Evolutionary conservation across 2,329 filamentous ascomycete genomes (phyloP).

Genomic region (Penicillium sp.): DNA sequence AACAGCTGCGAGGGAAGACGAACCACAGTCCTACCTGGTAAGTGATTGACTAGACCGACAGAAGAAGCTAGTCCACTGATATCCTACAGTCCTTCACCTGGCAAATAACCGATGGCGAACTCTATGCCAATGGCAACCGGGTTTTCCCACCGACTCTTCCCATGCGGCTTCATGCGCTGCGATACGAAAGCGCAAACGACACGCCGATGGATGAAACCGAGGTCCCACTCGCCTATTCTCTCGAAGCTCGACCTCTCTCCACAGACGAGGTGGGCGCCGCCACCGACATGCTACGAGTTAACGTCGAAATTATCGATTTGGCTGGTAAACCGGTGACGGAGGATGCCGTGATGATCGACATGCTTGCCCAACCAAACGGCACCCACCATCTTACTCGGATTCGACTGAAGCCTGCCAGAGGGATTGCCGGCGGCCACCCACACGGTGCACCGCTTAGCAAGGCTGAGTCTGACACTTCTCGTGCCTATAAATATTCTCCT

Average conservation of each 20-base stretch:
- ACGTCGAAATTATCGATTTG: conserved; percentile 21
- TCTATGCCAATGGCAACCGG: conserved; percentile 27
- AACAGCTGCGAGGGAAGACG: conserved; percentile 2
- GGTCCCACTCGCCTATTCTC: conserved; percentile 20
- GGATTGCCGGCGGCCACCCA: conserved; percentile 5
- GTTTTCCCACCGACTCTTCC: conserved; percentile 27
- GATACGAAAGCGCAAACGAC: conserved; percentile 12
- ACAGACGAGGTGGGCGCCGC: conserved; percentile 11
- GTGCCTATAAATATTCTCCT: neutral
- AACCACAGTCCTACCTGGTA: conserved; percentile 16
- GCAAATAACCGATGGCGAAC: conserved; percentile 23
- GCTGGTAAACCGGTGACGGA: conserved; percentile 24
- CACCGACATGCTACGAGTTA: conserved; percentile 20
- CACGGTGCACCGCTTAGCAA: neutral
- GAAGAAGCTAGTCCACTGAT: neutral
- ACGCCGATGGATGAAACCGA: conserved; percentile 5
- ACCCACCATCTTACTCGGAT: conserved; percentile 26
- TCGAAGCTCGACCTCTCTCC: conserved; percentile 23
- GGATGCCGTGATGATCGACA: conserved; percentile 26
- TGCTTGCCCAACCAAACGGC: conserved; percentile 23
- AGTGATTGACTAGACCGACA: neutral
- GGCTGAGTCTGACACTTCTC: neutral
- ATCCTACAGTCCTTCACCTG: conserved; percentile 24
- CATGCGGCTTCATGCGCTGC: conserved; percentile 25
- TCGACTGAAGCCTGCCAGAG: conserved; percentile 15